These are phyloP conservation scores for Mortierella alpina DNA, from an alignment of 192 early-diverging fungal species.

Conservation along the genomic window DNA sequence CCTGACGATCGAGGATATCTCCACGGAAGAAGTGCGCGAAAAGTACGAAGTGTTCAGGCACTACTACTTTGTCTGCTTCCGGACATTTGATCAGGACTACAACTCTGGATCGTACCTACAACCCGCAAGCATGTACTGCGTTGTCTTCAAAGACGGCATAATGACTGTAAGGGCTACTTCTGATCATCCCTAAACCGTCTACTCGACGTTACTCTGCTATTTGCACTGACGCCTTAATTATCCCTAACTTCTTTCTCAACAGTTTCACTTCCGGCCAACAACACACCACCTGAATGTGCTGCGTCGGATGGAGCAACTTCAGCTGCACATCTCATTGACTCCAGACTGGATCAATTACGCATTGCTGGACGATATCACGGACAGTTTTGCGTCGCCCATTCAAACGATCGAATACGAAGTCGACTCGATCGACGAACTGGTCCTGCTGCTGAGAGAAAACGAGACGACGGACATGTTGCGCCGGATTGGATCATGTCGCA, in stretches of 20 bases:
- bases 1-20: slow-evolving; percentile 89
- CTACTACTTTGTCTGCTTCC: slow-evolving; percentile 94
- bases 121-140: slow-evolving; percentile 73
- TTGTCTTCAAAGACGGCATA: slow-evolving; percentile 76
- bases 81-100: slow-evolving; percentile 77
- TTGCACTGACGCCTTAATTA: neutral
- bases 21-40: slow-evolving; percentile 88
- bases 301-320: slow-evolving; percentile 84
- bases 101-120: slow-evolving; percentile 71
- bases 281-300: slow-evolving; percentile 88
- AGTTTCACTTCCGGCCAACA: slow-evolving; percentile 87
- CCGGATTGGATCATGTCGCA: slow-evolving; percentile 78
- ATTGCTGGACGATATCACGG: slow-evolving; percentile 94
- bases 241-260: slow-evolving; percentile 1
- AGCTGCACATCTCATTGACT: slow-evolving; percentile 85
- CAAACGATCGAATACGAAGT: slow-evolving; percentile 93
- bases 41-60: slow-evolving; percentile 90
- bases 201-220: neutral
- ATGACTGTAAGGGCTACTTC: slow-evolving; percentile 60
- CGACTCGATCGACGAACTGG: slow-evolving; percentile 94
- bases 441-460: slow-evolving; percentile 90
- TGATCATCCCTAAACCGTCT: too few relatives aligned
- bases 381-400: slow-evolving; percentile 89
- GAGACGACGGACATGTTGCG: slow-evolving; percentile 87
- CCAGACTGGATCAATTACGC: slow-evolving; percentile 99